Conservation (phyloP, 441 rosid species). For the Cnidoscolus chayamansa region DNA sequence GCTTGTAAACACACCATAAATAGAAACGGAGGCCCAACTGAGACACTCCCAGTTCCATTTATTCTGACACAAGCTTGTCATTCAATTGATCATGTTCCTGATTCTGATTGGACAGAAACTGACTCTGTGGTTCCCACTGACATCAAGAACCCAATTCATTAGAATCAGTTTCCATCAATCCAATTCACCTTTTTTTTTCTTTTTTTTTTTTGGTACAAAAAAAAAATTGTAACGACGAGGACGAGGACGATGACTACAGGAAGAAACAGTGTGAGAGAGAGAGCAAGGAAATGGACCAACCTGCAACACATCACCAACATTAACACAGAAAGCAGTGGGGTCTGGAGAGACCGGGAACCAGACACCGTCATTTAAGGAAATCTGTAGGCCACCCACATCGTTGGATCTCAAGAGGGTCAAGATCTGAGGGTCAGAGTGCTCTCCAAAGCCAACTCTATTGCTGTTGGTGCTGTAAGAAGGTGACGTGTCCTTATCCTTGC, state of each 20-base stretch:
- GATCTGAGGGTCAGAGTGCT: slow-evolving; percentile 94
- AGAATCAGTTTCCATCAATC: slow-evolving; percentile 26
- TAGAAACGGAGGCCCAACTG: background rate
- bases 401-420: slow-evolving; percentile 74
- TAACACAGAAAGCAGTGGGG: slow-evolving; percentile 72
- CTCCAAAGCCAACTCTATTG: slow-evolving; percentile 65
- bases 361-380: slow-evolving; percentile 43
- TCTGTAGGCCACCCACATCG: slow-evolving; percentile 74
- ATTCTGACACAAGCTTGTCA: slow-evolving; percentile 13
- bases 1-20: background rate
- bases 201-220: background rate
- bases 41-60: slow-evolving; percentile 23
- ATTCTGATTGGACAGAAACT: slow-evolving; percentile 28
- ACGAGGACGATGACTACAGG: too few relatives aligned
- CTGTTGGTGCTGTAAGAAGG: background rate
- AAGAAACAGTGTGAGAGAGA: background rate
- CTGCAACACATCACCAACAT: slow-evolving; percentile 89
- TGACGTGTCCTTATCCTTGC: slow-evolving; percentile 23
- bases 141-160: slow-evolving; percentile 10
- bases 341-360: slow-evolving; percentile 82
- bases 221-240: too few relatives aligned
- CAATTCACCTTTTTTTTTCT: background rate
- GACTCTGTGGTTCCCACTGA: slow-evolving; percentile 23
- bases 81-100: background rate
- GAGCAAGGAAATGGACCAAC: slow-evolving; percentile 19